phyloP scores from a whole-genome alignment of 1,139 yeast genomes.

The Hyphopichia fennica region DNA sequence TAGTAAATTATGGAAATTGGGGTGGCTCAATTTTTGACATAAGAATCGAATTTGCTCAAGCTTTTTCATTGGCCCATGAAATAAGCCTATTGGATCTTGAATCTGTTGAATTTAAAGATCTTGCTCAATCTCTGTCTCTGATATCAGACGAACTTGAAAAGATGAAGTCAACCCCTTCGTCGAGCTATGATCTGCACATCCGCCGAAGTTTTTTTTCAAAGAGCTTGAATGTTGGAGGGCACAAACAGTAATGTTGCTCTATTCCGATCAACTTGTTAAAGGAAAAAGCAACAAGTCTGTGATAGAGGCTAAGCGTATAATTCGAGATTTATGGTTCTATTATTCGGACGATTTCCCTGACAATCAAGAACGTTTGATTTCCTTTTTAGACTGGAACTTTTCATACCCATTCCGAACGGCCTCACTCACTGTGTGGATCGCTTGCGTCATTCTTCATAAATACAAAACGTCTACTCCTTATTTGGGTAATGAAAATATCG shows the following conservation, averaged over 20 bases:
- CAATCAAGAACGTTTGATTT: neutral
- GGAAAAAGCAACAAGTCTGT: neutral
- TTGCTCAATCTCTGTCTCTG: neutral
- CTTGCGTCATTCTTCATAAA: neutral
- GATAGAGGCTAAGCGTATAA: neutral
- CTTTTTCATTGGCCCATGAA: neutral
- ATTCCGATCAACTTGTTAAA: neutral
- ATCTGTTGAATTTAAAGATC: neutral
- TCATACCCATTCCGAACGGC: neutral
- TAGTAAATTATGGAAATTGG: neutral
- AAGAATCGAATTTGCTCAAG: neutral
- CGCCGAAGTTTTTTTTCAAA: neutral
- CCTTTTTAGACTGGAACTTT: conserved; percentile 1
- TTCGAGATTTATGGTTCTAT: neutral
- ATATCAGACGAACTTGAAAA: neutral
- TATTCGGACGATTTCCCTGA: neutral
- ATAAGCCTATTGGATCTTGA: neutral
- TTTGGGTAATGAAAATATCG: neutral
- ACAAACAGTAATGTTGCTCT: neutral
- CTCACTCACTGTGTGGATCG: neutral
- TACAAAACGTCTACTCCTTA: neutral
- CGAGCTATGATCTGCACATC: no score
- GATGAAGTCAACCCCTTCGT: neutral
- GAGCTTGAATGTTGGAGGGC: conserved; percentile 1
- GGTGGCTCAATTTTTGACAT: neutral